Percentiles rank a stretch among this genome's conserved stretches.
phyloP scores from a whole-genome alignment of 1,139 yeast genomes.

The Pichia sp. region DNA sequence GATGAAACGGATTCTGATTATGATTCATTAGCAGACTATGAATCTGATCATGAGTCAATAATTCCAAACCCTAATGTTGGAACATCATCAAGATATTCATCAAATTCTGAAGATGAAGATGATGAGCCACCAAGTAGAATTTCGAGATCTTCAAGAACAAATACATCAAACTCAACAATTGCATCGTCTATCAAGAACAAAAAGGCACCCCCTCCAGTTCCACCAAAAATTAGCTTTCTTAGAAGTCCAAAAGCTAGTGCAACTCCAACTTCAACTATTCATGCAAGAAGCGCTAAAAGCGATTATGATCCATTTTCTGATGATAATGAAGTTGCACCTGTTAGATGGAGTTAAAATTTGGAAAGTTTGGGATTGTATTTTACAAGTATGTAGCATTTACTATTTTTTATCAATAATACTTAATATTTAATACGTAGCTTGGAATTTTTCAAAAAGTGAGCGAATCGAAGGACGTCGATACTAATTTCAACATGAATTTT shows the following conservation, averaged over 20 bases:
- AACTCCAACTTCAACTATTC: background rate
- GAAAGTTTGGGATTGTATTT: too few species aligned
- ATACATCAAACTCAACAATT: background rate
- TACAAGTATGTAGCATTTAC: too few species aligned
- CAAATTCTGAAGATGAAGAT: slow-evolving; percentile 14
- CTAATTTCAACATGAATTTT: background rate
- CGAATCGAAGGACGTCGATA: background rate
- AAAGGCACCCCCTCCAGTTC: slow-evolving; percentile 19
- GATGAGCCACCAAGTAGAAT: slow-evolving; percentile 5
- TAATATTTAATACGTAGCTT: background rate
- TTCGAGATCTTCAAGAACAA: background rate
- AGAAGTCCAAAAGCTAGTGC: slow-evolving; percentile 5
- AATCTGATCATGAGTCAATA: slow-evolving; percentile 26
- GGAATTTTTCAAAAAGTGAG: background rate
- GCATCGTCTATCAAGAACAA: background rate
- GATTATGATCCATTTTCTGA: slow-evolving; percentile 19
- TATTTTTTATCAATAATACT: too few species aligned
- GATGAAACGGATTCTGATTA: slow-evolving; percentile 28
- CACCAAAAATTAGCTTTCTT: slow-evolving; percentile 13
- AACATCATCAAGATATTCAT: slow-evolving; percentile 30
- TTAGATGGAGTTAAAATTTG: slow-evolving; percentile 8
- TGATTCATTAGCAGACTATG: slow-evolving; percentile 31
- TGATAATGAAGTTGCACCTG: slow-evolving; percentile 17
- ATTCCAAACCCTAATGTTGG: slow-evolving; percentile 22
- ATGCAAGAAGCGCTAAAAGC: background rate